Evolutionary conservation across 768 basidiomycete species (phyloP).

Genomic region (Tylopilus vinaceipallidus): DNA sequence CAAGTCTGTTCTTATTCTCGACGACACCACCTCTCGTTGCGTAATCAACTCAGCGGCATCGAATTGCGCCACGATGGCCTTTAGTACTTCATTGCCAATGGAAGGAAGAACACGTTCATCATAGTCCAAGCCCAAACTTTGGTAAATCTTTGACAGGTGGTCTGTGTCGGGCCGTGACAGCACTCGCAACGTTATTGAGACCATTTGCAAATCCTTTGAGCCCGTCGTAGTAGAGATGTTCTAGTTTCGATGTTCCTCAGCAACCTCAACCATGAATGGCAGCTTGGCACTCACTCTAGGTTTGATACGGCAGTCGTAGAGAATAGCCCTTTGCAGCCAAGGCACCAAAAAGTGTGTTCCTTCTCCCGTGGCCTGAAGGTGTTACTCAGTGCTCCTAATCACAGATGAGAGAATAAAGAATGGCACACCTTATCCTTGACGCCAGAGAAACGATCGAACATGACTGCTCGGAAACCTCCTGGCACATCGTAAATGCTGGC

Average conservation of each 20-base stretch:
- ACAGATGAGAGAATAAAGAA: background rate
- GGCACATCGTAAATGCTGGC: conserved; percentile 74
- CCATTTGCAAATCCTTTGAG: conserved; percentile 98
- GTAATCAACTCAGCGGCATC: conserved; percentile 97
- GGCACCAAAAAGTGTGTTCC: conserved; percentile 97
- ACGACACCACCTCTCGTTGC: conserved; percentile 95
- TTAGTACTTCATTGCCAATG: conserved; percentile 96
- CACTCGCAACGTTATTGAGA: conserved; percentile 93
- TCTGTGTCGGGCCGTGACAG: conserved; percentile 88
- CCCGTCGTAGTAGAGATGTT: conserved; percentile 99
- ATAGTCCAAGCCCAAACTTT: conserved; percentile 91
- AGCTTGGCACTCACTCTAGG: conserved; percentile 64
- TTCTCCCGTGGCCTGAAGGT: conserved; percentile 75
- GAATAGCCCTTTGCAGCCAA: conserved; percentile 92
- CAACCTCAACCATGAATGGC: background rate
- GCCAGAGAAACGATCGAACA: conserved; percentile 97
- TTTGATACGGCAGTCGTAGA: conserved; percentile 97
- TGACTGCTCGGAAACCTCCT: conserved; percentile 90
- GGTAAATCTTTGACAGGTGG: conserved; percentile 92
- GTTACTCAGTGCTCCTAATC: background rate
- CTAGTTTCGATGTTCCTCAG: conserved; percentile 38
- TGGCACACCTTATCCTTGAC: conserved; percentile 71
- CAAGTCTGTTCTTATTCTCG: conserved; percentile 88
- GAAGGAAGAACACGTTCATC: conserved; percentile 97
- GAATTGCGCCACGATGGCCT: conserved; percentile 97